Conservation (phyloP, 768 basidiomycete species). For the Lactarius akahatsu region DNA sequence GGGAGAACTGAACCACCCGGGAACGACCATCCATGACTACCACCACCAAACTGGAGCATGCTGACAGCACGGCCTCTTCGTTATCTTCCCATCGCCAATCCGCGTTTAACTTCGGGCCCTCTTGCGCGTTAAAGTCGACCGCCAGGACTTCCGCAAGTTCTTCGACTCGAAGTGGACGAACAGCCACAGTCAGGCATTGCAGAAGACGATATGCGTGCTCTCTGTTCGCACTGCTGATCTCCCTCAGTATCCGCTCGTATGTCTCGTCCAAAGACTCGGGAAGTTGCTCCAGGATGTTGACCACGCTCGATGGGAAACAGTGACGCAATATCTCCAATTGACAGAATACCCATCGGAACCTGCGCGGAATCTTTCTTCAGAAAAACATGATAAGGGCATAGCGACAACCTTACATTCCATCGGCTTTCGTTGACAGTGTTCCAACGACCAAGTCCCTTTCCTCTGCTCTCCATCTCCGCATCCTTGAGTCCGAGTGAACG, state of each 20-base stretch:
- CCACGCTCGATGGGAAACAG: not conserved
- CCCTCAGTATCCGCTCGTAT: not conserved
- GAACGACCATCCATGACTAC: too few relatives aligned
- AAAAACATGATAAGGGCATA: too few relatives aligned
- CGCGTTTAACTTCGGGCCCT: too few relatives aligned
- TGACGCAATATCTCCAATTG: not conserved
- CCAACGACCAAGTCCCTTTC: not conserved
- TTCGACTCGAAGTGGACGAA: too few relatives aligned
- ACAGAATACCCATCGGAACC: conserved; percentile 5
- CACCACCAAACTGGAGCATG: too few relatives aligned
- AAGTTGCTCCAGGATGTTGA: not conserved
- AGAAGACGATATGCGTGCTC: not conserved
- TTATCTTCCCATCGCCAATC: too few relatives aligned
- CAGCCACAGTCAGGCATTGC: too few relatives aligned
- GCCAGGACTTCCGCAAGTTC: too few relatives aligned
- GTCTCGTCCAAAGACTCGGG: conserved; percentile 4
- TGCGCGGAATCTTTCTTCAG: not conserved
- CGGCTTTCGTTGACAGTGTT: not conserved
- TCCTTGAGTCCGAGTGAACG: not conserved
- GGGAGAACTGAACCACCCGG: too few relatives aligned
- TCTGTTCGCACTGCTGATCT: not conserved
- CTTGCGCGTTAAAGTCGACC: too few relatives aligned
- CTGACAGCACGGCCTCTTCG: too few relatives aligned
- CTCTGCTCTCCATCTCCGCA: not conserved
- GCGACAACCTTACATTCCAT: not conserved